phyloP scores from a whole-genome alignment of 2,329 filamentous ascomycete genomes.

The Blastomyces silverae region DNA sequence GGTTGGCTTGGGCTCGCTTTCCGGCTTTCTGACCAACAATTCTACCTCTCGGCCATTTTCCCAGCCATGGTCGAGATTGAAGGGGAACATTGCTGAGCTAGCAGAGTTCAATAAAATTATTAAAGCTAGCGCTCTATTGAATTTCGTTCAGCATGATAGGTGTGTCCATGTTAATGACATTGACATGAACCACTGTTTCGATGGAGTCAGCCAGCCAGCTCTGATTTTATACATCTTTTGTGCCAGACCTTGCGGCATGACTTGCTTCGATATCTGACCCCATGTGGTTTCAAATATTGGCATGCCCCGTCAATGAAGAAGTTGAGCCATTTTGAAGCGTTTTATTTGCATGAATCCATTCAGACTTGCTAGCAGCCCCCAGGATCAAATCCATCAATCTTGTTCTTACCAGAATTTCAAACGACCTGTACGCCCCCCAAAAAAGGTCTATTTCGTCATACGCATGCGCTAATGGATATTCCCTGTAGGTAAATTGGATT shows the following conservation, averaged over 20 bases:
- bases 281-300: no score
- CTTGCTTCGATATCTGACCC: no score
- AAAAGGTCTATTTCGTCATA: not conserved
- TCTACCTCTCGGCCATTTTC: not conserved
- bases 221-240: not conserved
- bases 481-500: not conserved
- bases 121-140: not conserved
- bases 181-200: not conserved
- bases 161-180: not conserved
- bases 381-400: no score
- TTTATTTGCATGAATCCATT: no score
- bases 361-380: no score
- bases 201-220: not conserved
- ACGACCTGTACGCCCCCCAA: not conserved
- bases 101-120: not conserved
- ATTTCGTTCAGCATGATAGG: not conserved
- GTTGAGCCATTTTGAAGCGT: no score
- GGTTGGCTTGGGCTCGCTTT: not conserved
- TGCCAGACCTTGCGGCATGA: not conserved
- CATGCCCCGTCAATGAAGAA: no score
- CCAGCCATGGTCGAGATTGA: not conserved
- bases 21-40: not conserved
- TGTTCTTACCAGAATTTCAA: no score
- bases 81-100: not conserved
- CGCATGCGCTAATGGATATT: not conserved